Evolutionary conservation across 2,329 filamentous ascomycete species (phyloP).

Genomic region (Beauveria caledonica): DNA sequence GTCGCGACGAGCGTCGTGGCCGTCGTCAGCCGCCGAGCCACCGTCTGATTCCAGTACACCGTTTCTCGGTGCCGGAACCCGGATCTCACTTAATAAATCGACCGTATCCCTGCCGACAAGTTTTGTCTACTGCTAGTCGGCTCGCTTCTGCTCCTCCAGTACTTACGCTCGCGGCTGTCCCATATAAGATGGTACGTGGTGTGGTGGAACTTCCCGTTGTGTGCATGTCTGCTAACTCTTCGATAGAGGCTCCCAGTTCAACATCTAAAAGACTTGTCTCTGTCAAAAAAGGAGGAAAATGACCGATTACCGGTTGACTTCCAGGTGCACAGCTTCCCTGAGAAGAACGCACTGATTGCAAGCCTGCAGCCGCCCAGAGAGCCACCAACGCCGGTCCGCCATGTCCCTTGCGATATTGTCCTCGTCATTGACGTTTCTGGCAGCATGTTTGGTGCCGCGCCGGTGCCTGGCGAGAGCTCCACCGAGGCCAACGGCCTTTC

Average conservation of each 20-base stretch:
- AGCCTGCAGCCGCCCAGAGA: slow-evolving; percentile 36
- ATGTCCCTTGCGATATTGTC: slow-evolving; percentile 51
- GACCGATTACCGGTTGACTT: background rate
- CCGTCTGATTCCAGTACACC: background rate
- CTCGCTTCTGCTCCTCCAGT: background rate
- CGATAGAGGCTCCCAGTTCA: background rate
- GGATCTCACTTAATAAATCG: background rate
- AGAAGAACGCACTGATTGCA: slow-evolving; percentile 29
- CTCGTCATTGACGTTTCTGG: slow-evolving; percentile 54
- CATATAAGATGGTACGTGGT: background rate
- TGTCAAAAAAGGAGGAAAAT: background rate
- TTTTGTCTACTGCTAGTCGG: background rate
- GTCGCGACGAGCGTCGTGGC: background rate
- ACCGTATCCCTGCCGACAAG: background rate
- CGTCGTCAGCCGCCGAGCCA: slow-evolving; percentile 10
- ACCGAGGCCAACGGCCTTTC: slow-evolving; percentile 44
- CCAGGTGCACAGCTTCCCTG: background rate
- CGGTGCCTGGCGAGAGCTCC: slow-evolving; percentile 33
- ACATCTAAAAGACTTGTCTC: background rate
- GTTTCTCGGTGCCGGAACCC: background rate
- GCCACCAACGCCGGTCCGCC: slow-evolving; percentile 23
- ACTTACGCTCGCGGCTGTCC: background rate
- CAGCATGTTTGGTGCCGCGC: slow-evolving; percentile 44
- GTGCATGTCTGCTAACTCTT: background rate
- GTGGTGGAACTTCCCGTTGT: background rate